Base-by-base conservation (phyloP, 148 eudicot species). In the Camellia granthamiana region DNA sequence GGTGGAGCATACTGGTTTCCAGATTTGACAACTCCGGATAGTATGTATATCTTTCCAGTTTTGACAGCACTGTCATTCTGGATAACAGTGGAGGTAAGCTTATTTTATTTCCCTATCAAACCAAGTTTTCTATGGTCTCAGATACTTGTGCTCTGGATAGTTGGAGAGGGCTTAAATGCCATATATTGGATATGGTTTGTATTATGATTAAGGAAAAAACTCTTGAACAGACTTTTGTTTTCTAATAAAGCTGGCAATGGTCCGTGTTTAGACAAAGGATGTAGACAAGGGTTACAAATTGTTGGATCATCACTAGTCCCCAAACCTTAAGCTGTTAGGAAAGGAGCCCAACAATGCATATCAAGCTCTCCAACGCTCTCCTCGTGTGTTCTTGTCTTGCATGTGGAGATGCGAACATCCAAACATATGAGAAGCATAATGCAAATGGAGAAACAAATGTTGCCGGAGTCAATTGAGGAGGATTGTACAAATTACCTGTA, bases 1-100 rank as follows among this genome's bases (percentile, higher is more conserved):
- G 99, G 98, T 62, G 99, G 99, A 81, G 90, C 87, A 14, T 92
- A 81, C 59, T 97, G 99, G 99, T 97, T 97, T 84, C 87, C 88
- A 6, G 99, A 97, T 89, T 88, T 97, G 82, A 87, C 98, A 1
- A 87, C 88, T 88, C 95, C 97, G 38, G 99, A 97, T 88, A 71
- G 83, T 43, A 69, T 87, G 84, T 97, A 90, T 72, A 84, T 89
- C 83, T 84, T 92, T 61, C 99, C 99, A 74, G 91, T 90, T 80
- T 81, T 97, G 81, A 84, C 97, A 6, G 98, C 91, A 42, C 58
- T 94, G 81, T 77, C 95, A 75, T 97, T 94, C 81, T 91, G 91
- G 88, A 81, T 92, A 65, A 94, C 89, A 7, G 97, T 91, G 63
- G 98, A 97, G 98, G 99, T 97, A 74, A 46, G 81, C 87, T 68